These are phyloP conservation scores for Astragalus glycyphyllos DNA, from an alignment of 306 rosid genomes.

Conservation along the genomic window DNA sequence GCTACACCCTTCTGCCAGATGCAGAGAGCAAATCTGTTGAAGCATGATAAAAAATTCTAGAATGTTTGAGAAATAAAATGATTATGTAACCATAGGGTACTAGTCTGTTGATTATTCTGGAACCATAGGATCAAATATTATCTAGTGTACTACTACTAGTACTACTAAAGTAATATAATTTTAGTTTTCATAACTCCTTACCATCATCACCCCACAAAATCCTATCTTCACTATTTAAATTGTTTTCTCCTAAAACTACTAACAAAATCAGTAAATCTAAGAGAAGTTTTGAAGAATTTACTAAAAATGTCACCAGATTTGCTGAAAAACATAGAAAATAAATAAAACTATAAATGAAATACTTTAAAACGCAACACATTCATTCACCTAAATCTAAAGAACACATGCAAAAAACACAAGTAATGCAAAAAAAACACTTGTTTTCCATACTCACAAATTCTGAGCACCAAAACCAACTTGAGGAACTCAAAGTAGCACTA, in stretches of 20 bases:
- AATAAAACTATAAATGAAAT: not conserved
- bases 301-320: constrained; percentile 3
- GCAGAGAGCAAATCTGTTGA: not conserved
- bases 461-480: constrained; percentile 38
- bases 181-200: too few relatives aligned
- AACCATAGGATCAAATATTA: too few relatives aligned
- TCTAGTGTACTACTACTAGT: too few relatives aligned
- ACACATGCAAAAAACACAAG: constrained; percentile 36
- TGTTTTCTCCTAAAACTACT: too few relatives aligned
- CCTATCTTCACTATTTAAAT: too few relatives aligned
- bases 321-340: not conserved
- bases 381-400: constrained; percentile 23
- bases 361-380: constrained; percentile 1
- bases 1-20: constrained; percentile 13
- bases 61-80: too few relatives aligned
- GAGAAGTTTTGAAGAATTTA: not conserved
- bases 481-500: constrained; percentile 9
- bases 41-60: too few relatives aligned
- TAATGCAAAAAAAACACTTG: constrained; percentile 26
- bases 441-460: constrained; percentile 6
- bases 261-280: constrained; percentile 23
- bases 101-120: too few relatives aligned
- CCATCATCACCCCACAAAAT: too few relatives aligned
- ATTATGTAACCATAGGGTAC: too few relatives aligned
- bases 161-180: too few relatives aligned